phyloP scores from a whole-genome alignment of 2,329 filamentous ascomycete genomes.

The Exophiala xenobiotica region DNA sequence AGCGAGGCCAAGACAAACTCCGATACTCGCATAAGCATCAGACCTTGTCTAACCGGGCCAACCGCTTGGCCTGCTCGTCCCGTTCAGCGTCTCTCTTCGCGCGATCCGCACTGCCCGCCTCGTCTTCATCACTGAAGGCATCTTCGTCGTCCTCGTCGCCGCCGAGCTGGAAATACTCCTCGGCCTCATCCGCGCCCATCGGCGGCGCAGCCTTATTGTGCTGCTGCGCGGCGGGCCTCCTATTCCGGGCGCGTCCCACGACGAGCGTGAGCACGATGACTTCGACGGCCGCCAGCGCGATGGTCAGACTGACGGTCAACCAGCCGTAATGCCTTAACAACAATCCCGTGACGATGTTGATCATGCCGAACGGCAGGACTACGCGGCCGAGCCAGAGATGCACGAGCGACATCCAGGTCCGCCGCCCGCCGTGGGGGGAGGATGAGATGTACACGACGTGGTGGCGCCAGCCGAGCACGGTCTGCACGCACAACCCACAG shows the following conservation, averaged over 20 bases:
- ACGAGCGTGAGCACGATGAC: constrained; percentile 23
- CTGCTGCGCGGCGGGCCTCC: constrained; percentile 12
- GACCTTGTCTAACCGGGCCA: constrained; percentile 28
- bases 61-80: constrained; percentile 24
- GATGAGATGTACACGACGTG: constrained; percentile 36
- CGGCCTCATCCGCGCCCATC: constrained; percentile 23
- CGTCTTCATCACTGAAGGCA: constrained; percentile 24
- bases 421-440: constrained; percentile 7
- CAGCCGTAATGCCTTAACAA: constrained; percentile 30
- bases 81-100: constrained; percentile 22
- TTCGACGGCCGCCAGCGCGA: constrained; percentile 25
- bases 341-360: constrained; percentile 29
- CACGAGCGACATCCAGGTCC: constrained; percentile 28
- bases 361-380: constrained; percentile 31
- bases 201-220: constrained; percentile 14
- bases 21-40: not conserved
- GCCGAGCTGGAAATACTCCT: constrained; percentile 32
- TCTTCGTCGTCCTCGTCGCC: constrained; percentile 29
- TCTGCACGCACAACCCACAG: constrained; percentile 37
- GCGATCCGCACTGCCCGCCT: constrained; percentile 7
- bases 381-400: constrained; percentile 34
- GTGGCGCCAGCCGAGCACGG: constrained; percentile 41
- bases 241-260: constrained; percentile 14
- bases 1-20: not conserved
- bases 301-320: constrained; percentile 24